Evolutionary conservation across 2,329 filamentous ascomycete species (phyloP), one percentile per base, ranked within the genome.

Genomic region (Aureobasidium sp.): DNA sequence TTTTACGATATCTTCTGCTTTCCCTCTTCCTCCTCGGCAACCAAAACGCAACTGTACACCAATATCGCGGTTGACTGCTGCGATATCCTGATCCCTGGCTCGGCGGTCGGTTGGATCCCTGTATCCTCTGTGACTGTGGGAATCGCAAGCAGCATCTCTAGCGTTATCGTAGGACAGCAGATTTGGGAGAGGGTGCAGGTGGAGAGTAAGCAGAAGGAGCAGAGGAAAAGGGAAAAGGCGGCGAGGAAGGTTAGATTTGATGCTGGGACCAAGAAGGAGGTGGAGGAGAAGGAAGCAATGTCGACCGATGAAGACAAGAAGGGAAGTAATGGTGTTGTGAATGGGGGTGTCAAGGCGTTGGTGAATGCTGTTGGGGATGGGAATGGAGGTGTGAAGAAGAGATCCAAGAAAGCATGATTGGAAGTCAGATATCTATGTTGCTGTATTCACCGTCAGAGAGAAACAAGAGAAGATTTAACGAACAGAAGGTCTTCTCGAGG

Each of bases 11-110:
- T 82, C 1, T 21, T 57, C 31, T 37, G 1, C 19, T 17, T 21
- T 11, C 33, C 7, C 25, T 42, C 50, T n/a, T 8, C 33, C 13
- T 33, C 38, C 19, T 21, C n/a, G 31, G 4, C 23, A 15, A 21
- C 47, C 10, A 17, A 43, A 47, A 27, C 21, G 15, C 8, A 23
- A 27, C 46, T 67, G 11, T 65, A 60, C 23, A 78, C 80, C 15
- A 76, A 77, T 53, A 69, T 86, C 6, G 62, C 84, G 1, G 77
- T 83, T 1, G 84, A 88, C 67, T 65, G 73, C 7, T 77, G 87
- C 54, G 87, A 90, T 69, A 69, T 88, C 49, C 67, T 84, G 4
- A 75, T 88, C 33, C 87, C 88, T 0, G 82, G 81, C 0, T 74
- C 75, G 6, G 74, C 80, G 0, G 72, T 88, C 15, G 84, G 84